Evolutionary conservation across 2,329 filamentous ascomycete species (phyloP).

Genomic region (Camillea tinctor): DNA sequence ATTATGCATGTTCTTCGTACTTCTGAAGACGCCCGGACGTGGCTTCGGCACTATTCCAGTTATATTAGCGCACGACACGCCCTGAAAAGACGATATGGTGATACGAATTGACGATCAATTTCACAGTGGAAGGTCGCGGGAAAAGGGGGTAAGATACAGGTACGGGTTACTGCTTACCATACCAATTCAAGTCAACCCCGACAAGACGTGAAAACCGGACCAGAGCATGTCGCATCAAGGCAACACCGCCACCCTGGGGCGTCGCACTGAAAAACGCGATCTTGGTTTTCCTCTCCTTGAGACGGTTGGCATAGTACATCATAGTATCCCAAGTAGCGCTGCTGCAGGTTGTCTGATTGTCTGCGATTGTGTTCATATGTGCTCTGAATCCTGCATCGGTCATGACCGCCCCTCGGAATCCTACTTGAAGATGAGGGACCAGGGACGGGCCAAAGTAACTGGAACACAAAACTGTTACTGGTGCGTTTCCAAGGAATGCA

Average conservation of each 20-base stretch:
- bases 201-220: constrained; percentile 67
- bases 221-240: constrained; percentile 77
- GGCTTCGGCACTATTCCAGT: constrained; percentile 67
- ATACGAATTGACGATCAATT: neutral
- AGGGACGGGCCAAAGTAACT: constrained; percentile 73
- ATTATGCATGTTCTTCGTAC: constrained; percentile 87
- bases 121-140: neutral
- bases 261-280: constrained; percentile 80
- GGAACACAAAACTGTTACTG: constrained; percentile 6
- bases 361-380: constrained; percentile 53
- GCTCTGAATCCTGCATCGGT: constrained; percentile 67
- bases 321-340: constrained; percentile 64
- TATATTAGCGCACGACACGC: neutral
- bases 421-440: constrained; percentile 66
- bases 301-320: constrained; percentile 59
- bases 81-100: constrained; percentile 10
- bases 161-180: constrained; percentile 48
- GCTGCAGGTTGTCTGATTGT: constrained; percentile 62
- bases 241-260: constrained; percentile 79
- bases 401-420: constrained; percentile 66
- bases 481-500: constrained; percentile 4
- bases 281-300: constrained; percentile 63
- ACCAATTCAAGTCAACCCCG: constrained; percentile 73
- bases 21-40: constrained; percentile 74
- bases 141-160: neutral